Conservation (phyloP, 768 basidiomycete genomes). For the Leccinum longicurvipes region DNA sequence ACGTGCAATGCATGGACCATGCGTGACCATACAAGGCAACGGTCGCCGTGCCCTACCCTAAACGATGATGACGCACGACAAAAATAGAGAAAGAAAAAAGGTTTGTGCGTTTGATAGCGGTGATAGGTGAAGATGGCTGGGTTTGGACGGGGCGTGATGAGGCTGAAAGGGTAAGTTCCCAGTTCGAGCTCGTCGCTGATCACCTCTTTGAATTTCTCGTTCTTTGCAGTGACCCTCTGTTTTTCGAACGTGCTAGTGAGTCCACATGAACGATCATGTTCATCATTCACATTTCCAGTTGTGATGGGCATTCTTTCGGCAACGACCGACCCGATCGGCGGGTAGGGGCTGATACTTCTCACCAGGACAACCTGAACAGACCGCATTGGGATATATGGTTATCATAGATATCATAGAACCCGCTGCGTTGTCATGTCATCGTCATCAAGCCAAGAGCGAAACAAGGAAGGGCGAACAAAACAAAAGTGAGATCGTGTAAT, state of each 20-base stretch:
- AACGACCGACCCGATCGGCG: constrained; percentile 17
- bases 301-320: constrained; percentile 2
- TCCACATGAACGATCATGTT: not conserved
- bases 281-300: not conserved
- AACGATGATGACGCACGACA: not conserved
- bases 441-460: not conserved
- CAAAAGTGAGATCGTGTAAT: not conserved
- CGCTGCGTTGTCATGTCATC: not conserved
- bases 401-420: constrained; percentile 12
- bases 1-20: not conserved
- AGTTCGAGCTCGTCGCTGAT: not conserved
- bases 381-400: constrained; percentile 12
- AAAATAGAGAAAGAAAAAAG: not conserved
- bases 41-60: not conserved
- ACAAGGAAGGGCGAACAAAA: not conserved
- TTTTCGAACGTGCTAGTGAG: not conserved
- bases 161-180: not conserved
- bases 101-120: not conserved
- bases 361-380: constrained; percentile 1
- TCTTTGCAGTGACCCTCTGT: not conserved
- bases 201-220: not conserved
- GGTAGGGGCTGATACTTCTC: not conserved
- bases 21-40: constrained; percentile 1
- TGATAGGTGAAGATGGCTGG: not conserved
- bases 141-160: not conserved